A percentile compares a stretch with the other conserved stretches of the same genome.
Evolutionary conservation across 345 rosid genomes (phyloP).

Genomic region (Brassica nigra): DNA sequence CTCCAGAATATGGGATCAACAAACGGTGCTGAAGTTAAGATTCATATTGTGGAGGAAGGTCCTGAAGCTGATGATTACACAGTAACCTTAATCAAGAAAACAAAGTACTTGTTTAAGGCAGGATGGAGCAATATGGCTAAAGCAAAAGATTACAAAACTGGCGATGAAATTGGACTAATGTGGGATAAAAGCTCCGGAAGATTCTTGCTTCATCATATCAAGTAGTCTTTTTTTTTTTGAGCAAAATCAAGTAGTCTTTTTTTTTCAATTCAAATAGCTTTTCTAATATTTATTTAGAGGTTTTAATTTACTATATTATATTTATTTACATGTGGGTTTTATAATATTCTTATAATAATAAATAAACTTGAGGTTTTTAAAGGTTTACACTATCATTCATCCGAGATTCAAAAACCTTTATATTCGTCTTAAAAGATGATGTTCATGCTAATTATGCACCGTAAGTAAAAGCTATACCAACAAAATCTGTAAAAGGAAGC

Average conservation of each 20-base stretch:
- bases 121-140: not conserved
- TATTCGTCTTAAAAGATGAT: not conserved
- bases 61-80: not conserved
- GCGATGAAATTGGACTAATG: not conserved
- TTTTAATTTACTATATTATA: not conserved
- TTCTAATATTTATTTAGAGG: not conserved
- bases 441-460: not conserved
- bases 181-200: not conserved
- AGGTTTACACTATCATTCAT: not conserved
- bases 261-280: too few species aligned
- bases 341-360: not conserved
- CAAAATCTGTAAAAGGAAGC: too few species aligned
- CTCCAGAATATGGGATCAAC: not conserved
- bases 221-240: not conserved
- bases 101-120: not conserved
- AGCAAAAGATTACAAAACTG: not conserved
- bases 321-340: not conserved
- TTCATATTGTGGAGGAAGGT: not conserved
- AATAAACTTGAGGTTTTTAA: not conserved
- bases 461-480: too few species aligned
- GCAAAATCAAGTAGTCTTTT: too few species aligned
- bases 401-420: not conserved
- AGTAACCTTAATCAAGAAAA: too few species aligned
- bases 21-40: not conserved
- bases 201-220: not conserved